Conservation (phyloP, 495 filamentous ascomycete genomes). For the Penicillium fimorum region DNA sequence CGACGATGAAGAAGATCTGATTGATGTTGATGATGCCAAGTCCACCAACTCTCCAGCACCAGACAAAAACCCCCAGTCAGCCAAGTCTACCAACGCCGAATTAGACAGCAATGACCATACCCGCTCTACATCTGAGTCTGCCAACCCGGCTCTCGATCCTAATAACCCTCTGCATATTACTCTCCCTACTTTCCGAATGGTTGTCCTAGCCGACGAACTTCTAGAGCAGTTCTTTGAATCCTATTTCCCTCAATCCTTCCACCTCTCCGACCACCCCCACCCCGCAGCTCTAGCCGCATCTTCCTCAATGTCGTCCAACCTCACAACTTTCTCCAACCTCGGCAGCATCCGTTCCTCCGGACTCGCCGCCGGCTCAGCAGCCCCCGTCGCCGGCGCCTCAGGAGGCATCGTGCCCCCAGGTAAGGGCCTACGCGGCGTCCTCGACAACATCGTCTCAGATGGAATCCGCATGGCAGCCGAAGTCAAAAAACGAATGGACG, state of each 20-base stretch:
- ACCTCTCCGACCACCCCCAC: constrained; percentile 52
- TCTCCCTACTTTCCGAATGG: constrained; percentile 97
- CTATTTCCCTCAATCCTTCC: constrained; percentile 70
- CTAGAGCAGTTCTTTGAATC: constrained; percentile 95
- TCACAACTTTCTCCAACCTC: constrained; percentile 77
- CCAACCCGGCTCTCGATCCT: constrained; percentile 89
- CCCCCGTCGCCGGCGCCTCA: constrained; percentile 44
- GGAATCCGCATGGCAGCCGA: constrained; percentile 93
- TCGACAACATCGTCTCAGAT: constrained; percentile 96
- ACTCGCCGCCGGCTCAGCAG: constrained; percentile 35
- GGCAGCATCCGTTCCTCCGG: constrained; percentile 50
- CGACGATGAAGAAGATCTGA: constrained; percentile 71
- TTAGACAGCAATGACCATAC: constrained; percentile 15
- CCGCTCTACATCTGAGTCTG: constrained; percentile 42
- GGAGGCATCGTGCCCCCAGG: constrained; percentile 58
- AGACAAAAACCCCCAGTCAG: constrained; percentile 7
- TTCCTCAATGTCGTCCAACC: constrained; percentile 67
- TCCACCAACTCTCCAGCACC: constrained; percentile 22
- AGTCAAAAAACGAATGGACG: constrained; percentile 87
- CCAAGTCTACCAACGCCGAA: constrained; percentile 3
- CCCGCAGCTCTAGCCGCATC: constrained; percentile 46
- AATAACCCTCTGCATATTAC: constrained; percentile 92
- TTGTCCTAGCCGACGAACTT: constrained; percentile 91
- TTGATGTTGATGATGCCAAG: constrained; percentile 52
- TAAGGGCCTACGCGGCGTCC: constrained; percentile 82